Percentiles rank a stretch among this genome's conserved stretches.
Conservation (phyloP, 768 basidiomycete species). For the Tricholoma saponaceum region DNA sequence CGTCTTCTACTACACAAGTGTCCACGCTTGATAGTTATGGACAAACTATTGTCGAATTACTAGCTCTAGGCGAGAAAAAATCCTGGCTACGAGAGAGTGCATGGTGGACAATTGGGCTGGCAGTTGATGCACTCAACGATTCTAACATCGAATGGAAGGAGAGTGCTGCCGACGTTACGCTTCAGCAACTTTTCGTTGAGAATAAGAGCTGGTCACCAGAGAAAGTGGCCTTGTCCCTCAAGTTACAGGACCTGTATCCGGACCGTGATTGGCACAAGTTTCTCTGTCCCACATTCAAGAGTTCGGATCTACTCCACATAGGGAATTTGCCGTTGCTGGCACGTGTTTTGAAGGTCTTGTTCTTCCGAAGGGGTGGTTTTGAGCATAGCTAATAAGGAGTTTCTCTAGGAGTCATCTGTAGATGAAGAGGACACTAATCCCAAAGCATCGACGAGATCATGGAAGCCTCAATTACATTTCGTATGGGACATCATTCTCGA, state of each 20-base stretch:
- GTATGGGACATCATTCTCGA: conserved; percentile 87
- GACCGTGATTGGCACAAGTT: conserved; percentile 63
- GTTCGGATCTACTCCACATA: conserved; percentile 59
- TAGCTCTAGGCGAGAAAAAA: conserved; percentile 75
- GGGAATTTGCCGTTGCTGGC: conserved; percentile 75
- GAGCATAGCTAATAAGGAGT: background rate
- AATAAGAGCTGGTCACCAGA: conserved; percentile 77
- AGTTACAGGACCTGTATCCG: conserved; percentile 59
- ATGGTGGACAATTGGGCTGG: conserved; percentile 76
- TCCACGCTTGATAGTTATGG: conserved; percentile 60
- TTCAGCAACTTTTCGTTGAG: conserved; percentile 51
- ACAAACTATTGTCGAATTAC: conserved; percentile 53
- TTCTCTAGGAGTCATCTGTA: conserved; percentile 49
- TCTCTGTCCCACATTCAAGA: conserved; percentile 74
- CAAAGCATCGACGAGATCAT: conserved; percentile 51
- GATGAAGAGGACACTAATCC: conserved; percentile 51
- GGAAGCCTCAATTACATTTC: conserved; percentile 92
- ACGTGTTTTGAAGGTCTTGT: conserved; percentile 70
- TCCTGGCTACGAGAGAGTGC: conserved; percentile 89
- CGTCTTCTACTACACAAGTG: conserved; percentile 46
- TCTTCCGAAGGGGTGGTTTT: background rate
- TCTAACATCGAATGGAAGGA: conserved; percentile 70
- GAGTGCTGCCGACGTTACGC: conserved; percentile 48
- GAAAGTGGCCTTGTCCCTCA: conserved; percentile 77
- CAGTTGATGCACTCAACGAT: conserved; percentile 53